These are phyloP conservation scores for Vicia faba DNA, from an alignment of 306 rosid species.

Conservation along the genomic window DNA sequence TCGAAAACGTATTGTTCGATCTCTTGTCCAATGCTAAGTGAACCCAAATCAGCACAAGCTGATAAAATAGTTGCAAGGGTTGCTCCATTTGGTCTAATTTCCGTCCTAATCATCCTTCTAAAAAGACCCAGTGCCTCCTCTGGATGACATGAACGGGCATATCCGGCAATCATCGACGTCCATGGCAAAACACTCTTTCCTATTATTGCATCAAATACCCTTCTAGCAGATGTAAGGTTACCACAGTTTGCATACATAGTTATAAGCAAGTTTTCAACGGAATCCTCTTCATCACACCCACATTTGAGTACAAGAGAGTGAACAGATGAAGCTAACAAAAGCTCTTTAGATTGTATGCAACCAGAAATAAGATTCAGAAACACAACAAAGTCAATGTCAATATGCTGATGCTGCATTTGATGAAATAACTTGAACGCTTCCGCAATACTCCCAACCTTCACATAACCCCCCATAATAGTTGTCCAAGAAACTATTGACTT, in stretches of 20 bases:
- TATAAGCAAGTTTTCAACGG: constrained; percentile 54
- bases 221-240: constrained; percentile 49
- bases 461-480: constrained; percentile 50
- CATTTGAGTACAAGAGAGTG: constrained; percentile 57
- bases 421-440: constrained; percentile 43
- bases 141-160: constrained; percentile 43
- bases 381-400: constrained; percentile 9
- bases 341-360: constrained; percentile 29
- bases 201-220: constrained; percentile 51
- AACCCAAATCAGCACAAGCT: no score
- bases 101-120: constrained; percentile 38
- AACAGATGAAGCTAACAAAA: constrained; percentile 45
- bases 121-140: constrained; percentile 47
- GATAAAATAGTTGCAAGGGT: neutral
- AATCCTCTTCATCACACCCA: constrained; percentile 47
- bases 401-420: constrained; percentile 41
- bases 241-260: constrained; percentile 65
- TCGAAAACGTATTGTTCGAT: no score
- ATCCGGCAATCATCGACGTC: constrained; percentile 69
- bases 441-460: constrained; percentile 30
- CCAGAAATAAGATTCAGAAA: constrained; percentile 2
- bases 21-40: no score
- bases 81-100: constrained; percentile 41
- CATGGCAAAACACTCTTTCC: constrained; percentile 54
- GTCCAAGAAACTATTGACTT: constrained; percentile 54